Evolutionary conservation across 177 flowering plant species (phyloP).

Genomic region (Vitis hybrid): DNA sequence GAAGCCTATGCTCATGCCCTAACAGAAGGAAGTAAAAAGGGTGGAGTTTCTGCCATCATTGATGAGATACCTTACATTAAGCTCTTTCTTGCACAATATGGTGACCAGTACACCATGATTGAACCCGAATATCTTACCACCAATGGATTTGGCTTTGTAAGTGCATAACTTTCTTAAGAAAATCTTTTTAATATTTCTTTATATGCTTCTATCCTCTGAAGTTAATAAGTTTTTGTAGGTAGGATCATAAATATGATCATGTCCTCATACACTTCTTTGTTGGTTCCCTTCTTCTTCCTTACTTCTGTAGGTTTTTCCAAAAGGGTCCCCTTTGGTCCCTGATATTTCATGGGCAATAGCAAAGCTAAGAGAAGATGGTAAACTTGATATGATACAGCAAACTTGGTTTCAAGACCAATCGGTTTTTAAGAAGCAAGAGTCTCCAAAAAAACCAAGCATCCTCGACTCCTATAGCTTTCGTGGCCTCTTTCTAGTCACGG

Average conservation of each 20-base stretch:
- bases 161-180: neutral
- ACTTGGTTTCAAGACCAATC: constrained; percentile 5
- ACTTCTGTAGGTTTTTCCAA: constrained; percentile 18
- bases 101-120: constrained; percentile 1
- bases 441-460: neutral
- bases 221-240: too few species aligned
- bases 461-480: constrained; percentile 18
- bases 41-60: constrained; percentile 17
- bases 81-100: constrained; percentile 6
- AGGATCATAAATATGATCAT: too few species aligned
- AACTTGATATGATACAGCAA: constrained; percentile 6
- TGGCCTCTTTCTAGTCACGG: constrained; percentile 24
- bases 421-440: neutral
- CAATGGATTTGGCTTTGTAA: constrained; percentile 21
- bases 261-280: too few species aligned
- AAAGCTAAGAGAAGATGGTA: constrained; percentile 8
- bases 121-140: neutral
- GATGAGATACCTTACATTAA: constrained; percentile 20
- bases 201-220: too few species aligned
- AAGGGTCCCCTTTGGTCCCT: constrained; percentile 21
- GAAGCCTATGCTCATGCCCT: constrained; percentile 7
- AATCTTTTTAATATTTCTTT: too few species aligned
- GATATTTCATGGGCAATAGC: constrained; percentile 21
- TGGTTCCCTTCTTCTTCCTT: too few species aligned
- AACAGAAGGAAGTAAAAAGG: constrained; percentile 11